Evolutionary conservation across 257 asterid genomes (phyloP), one percentile per base, ranked within the genome.

Genomic region (Hygrophila difformis): DNA sequence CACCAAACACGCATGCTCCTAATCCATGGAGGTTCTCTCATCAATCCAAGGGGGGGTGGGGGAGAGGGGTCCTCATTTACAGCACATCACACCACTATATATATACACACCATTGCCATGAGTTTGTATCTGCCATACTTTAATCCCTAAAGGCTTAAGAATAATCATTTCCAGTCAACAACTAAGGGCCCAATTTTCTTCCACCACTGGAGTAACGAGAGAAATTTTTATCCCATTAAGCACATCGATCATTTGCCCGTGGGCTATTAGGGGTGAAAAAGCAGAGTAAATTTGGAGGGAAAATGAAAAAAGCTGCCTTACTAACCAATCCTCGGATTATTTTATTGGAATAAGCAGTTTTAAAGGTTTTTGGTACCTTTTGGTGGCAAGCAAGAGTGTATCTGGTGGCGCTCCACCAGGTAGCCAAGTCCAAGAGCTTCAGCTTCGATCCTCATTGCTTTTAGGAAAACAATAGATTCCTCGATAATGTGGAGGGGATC

Each of bases 1-100:
- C 63, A 68, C 70, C 85, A 75, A 70, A 60, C 68, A 59, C 80
- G 82, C 93, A 75, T 82, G 93, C 93, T 62, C 75, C 47, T 49
- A 67, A 63, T 69, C 80, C 73, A 69, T 68, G 76, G 64, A 49
- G 65, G 46, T 62, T 62, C 60, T 53, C 56, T 76, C 66, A 63
- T 57, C 4, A 67, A 61, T 55, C 70, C 52, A 43, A 41, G 23
- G 39, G 8, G 31, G 8, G 18, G 39, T 3, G 31, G 8, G 18
- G 39, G 52, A 72, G 56, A 46, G 59, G 66, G 53, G 62, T 42
- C 69, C 75, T 68, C 76, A 62, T 72, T 66, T 69, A 64, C 79
- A 71, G 72, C 76, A 67, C 60, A 72, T 57, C 65, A 53, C 57
- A 55, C 70, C 80, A 63, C 71, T 53, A n/a, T n/a, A n/a, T n/a